A percentile compares a stretch with the other conserved stretches of the same genome.
These are phyloP conservation scores for Magnaporthales sp. DNA, from an alignment of 2,329 filamentous ascomycete genomes.

Conservation along the genomic window DNA sequence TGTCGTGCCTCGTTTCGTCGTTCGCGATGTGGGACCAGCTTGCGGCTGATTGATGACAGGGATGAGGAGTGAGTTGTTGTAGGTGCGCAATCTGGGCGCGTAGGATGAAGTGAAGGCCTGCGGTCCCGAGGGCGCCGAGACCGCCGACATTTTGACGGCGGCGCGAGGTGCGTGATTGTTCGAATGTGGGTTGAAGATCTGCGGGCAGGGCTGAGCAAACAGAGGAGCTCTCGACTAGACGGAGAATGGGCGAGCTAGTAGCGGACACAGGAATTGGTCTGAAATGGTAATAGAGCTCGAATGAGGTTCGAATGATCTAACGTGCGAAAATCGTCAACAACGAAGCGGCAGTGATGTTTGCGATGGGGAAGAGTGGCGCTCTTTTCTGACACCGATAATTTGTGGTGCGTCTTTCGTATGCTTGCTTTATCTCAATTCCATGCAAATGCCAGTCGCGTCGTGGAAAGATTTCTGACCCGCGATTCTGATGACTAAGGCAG, in stretches of 20 bases:
- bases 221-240: not conserved
- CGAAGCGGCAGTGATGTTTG: not conserved
- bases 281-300: not conserved
- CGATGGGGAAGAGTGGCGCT: not conserved
- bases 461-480: constrained; percentile 5
- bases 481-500: constrained; percentile 2
- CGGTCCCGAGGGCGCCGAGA: constrained; percentile 36
- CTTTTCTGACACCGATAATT: not conserved
- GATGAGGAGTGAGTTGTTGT: constrained; percentile 84
- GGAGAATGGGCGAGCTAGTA: not conserved
- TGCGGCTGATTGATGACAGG: constrained; percentile 67
- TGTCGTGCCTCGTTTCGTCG: constrained; percentile 94
- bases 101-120: constrained; percentile 89
- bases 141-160: constrained; percentile 1
- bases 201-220: not conserved
- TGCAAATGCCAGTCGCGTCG: constrained; percentile 6
- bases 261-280: not conserved
- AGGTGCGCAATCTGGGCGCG: constrained; percentile 80
- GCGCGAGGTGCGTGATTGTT: not conserved
- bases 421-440: not conserved
- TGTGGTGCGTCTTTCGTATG: not conserved
- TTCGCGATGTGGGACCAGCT: constrained; percentile 62
- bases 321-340: not conserved
- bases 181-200: constrained; percentile 3
- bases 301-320: not conserved